Evolutionary conservation across 202 grass and related monocot species (phyloP).

Genomic region (Carex arenaria): DNA sequence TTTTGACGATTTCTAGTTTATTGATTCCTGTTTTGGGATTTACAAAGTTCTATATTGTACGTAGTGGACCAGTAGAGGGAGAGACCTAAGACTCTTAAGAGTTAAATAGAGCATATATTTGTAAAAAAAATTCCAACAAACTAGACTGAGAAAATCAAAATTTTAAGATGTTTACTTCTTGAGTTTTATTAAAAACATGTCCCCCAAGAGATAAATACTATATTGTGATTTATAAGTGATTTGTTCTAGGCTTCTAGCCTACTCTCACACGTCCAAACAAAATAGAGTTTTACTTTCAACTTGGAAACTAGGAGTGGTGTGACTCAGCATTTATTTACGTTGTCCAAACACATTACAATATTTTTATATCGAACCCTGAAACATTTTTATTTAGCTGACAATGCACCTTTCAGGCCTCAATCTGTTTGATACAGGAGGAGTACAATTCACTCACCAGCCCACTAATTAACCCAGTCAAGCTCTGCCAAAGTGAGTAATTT

Average conservation of each 20-base stretch:
- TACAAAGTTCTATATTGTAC: no score
- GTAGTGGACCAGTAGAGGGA: no score
- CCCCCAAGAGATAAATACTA: not conserved
- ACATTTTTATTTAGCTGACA: constrained; percentile 3
- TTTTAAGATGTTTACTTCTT: not conserved
- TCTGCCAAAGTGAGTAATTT: constrained; percentile 75
- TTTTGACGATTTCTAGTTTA: no score
- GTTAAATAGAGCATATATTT: no score
- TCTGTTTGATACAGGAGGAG: not conserved
- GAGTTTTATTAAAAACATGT: not conserved
- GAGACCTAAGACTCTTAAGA: no score
- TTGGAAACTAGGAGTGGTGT: not conserved
- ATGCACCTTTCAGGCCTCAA: not conserved
- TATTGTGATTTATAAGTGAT: not conserved
- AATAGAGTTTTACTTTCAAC: not conserved
- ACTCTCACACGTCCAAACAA: not conserved
- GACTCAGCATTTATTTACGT: not conserved
- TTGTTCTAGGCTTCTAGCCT: not conserved
- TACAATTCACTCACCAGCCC: not conserved
- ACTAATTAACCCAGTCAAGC: not conserved
- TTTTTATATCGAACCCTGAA: not conserved
- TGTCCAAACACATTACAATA: not conserved
- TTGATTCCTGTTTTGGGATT: no score
- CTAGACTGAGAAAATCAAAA: not conserved
- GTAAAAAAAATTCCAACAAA: no score